phyloP scores from a whole-genome alignment of 768 basidiomycete genomes.

The Chalciporus piperatus region DNA sequence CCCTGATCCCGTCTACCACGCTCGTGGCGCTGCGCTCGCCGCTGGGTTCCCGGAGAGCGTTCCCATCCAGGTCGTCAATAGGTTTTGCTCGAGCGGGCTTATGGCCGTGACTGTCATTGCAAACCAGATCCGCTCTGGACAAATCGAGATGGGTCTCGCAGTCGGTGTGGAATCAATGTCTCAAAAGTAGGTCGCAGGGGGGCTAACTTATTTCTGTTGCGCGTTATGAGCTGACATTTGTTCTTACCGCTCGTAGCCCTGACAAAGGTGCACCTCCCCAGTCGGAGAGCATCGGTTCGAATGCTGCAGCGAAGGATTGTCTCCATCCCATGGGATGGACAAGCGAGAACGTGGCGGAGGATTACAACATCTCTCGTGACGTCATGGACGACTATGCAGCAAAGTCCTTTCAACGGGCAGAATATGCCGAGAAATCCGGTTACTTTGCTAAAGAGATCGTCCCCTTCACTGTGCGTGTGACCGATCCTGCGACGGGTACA shows the following conservation, averaged over 20 bases:
- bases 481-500: conserved; percentile 53
- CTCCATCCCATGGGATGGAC: conserved; percentile 86
- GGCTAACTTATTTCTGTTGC: background rate
- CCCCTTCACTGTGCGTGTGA: conserved; percentile 65
- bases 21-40: conserved; percentile 70
- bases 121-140: conserved; percentile 73
- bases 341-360: conserved; percentile 78
- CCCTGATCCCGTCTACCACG: conserved; percentile 63
- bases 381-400: conserved; percentile 78
- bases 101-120: conserved; percentile 78
- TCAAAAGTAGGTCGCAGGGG: conserved; percentile 47
- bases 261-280: conserved; percentile 59
- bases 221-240: background rate
- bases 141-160: conserved; percentile 78
- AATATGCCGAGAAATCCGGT: conserved; percentile 66
- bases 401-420: conserved; percentile 74
- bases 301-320: conserved; percentile 59
- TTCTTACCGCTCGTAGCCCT: conserved; percentile 40
- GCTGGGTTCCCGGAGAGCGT: conserved; percentile 80
- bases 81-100: conserved; percentile 84
- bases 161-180: conserved; percentile 90
- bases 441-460: conserved; percentile 70
- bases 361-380: conserved; percentile 68
- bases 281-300: conserved; percentile 58
- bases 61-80: conserved; percentile 70